Evolutionary conservation across 257 asterid species (phyloP).

Genomic region (Jacaranda mimosifolia): DNA sequence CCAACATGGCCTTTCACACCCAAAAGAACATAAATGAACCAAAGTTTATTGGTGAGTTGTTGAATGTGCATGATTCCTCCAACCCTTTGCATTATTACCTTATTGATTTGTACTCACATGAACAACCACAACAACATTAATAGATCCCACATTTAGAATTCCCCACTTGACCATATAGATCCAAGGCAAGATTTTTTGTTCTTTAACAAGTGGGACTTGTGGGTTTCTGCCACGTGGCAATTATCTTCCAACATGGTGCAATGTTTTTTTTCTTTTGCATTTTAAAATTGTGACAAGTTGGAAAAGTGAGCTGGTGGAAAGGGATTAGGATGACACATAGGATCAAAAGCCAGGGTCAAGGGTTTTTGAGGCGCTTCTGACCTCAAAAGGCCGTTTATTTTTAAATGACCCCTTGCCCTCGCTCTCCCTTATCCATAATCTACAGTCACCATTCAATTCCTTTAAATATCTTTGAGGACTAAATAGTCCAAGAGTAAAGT

Average conservation of each 20-base stretch:
- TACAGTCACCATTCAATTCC: not conserved
- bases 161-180: slow-evolving; percentile 29
- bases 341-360: slow-evolving; percentile 7
- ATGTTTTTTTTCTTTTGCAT: not conserved
- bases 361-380: slow-evolving; percentile 30
- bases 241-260: not conserved
- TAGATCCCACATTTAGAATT: not conserved
- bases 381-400: slow-evolving; percentile 43
- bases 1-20: no score
- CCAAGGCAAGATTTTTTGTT: slow-evolving; percentile 4
- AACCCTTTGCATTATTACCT: not conserved
- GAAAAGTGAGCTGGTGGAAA: slow-evolving; percentile 33
- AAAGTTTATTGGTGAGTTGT: not conserved
- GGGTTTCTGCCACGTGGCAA: slow-evolving; percentile 32
- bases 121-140: not conserved
- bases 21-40: no score
- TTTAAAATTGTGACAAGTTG: slow-evolving; percentile 31
- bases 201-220: not conserved
- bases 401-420: slow-evolving; percentile 30
- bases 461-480: slow-evolving; percentile 17
- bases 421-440: no score
- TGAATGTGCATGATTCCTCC: slow-evolving; percentile 10
- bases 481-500: not conserved
- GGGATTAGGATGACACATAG: slow-evolving; percentile 40
- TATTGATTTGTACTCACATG: not conserved